These are phyloP conservation scores for Noccaea bulbosa DNA, from an alignment of 345 rosid species.

Conservation along the genomic window DNA sequence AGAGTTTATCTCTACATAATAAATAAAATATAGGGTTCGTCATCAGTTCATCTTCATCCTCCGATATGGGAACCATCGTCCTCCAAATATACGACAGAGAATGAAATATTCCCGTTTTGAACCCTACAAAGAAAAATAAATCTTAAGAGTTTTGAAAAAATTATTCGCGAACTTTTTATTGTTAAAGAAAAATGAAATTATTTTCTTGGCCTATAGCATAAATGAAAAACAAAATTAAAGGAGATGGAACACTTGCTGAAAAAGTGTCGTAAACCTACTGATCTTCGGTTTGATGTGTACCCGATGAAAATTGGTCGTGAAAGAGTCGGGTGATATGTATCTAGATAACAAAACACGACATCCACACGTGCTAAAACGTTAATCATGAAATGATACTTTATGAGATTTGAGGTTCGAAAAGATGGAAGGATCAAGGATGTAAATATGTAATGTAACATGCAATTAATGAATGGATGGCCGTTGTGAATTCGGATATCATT, in stretches of 20 bases:
- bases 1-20: constrained; percentile 48
- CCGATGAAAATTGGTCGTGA: background rate
- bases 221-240: background rate
- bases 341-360: constrained; percentile 7
- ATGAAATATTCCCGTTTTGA: constrained; percentile 24
- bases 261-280: background rate
- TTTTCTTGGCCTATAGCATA: background rate
- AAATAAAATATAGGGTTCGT: background rate
- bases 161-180: background rate
- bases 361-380: background rate
- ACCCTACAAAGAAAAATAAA: constrained; percentile 1
- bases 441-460: background rate
- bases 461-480: background rate
- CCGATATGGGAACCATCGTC: constrained; percentile 45
- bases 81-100: constrained; percentile 25
- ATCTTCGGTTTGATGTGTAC: background rate
- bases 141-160: background rate
- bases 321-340: background rate
- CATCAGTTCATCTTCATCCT: constrained; percentile 34
- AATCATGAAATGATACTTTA: background rate
- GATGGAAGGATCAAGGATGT: background rate
- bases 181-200: background rate
- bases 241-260: background rate
- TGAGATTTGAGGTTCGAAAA: background rate
- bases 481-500: background rate